These are phyloP conservation scores for Candida sanyaensis DNA, from an alignment of 1,139 yeast genomes.

Conservation along the genomic window DNA sequence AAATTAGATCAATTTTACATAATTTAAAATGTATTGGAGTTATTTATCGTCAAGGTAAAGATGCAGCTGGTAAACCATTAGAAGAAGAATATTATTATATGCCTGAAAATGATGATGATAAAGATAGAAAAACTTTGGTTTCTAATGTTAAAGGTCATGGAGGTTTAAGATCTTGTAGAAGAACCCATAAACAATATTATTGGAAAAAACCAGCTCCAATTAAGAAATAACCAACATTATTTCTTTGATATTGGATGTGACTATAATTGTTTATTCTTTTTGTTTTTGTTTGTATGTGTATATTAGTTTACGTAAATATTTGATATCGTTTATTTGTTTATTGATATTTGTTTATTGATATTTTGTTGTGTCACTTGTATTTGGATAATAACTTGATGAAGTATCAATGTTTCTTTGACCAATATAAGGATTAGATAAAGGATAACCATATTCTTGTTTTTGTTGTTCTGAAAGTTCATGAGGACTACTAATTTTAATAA, in stretches of 20 bases:
- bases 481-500: constrained; percentile 33
- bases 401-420: neutral
- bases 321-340: no score
- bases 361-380: neutral
- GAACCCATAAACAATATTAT: constrained; percentile 88
- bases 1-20: constrained; percentile 53
- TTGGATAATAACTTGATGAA: constrained; percentile 11
- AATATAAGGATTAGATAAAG: constrained; percentile 18
- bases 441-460: constrained; percentile 30
- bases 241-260: neutral
- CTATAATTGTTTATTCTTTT: neutral
- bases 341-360: no score
- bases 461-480: constrained; percentile 29
- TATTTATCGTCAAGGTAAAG: constrained; percentile 85
- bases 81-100: constrained; percentile 93
- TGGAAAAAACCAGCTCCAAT: constrained; percentile 75
- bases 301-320: neutral
- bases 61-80: constrained; percentile 92
- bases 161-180: constrained; percentile 85
- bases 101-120: constrained; percentile 77
- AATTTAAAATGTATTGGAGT: constrained; percentile 70
- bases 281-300: neutral
- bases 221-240: constrained; percentile 26
- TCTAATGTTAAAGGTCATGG: constrained; percentile 78
- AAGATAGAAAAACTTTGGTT: constrained; percentile 67